Conservation (phyloP, 1,284 basidiomycete genomes). For the Moniliophthora roreri region DNA sequence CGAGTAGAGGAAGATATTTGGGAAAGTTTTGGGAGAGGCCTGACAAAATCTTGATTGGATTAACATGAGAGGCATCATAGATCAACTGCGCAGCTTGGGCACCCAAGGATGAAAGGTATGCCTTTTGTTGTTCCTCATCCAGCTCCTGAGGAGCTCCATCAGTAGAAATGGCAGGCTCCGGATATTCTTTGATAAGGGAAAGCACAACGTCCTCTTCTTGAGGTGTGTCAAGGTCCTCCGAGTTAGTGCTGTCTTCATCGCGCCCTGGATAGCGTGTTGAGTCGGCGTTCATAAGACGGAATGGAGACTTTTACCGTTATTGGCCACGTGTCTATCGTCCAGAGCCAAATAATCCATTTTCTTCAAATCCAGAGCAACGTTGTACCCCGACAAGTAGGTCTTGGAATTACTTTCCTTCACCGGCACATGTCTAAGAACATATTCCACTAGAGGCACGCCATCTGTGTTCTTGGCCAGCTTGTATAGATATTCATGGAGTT, state of each 20-base stretch:
- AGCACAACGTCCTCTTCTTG: constrained; percentile 41
- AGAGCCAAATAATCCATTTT: constrained; percentile 96
- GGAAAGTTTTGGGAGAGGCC: constrained; percentile 88
- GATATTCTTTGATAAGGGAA: constrained; percentile 54
- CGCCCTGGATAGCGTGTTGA: neutral
- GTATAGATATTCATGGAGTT: constrained; percentile 66
- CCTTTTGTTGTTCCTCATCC: constrained; percentile 64
- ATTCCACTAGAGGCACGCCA: constrained; percentile 53
- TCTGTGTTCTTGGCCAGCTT: constrained; percentile 42
- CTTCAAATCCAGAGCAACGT: constrained; percentile 91
- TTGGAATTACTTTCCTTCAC: constrained; percentile 30
- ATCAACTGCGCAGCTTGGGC: constrained; percentile 70
- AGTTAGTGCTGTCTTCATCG: constrained; percentile 20
- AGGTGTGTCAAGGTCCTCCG: constrained; percentile 21
- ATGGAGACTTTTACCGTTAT: constrained; percentile 18
- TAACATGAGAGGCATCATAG: constrained; percentile 51
- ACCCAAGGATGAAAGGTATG: constrained; percentile 49
- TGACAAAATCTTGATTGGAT: constrained; percentile 63
- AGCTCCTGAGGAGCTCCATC: constrained; percentile 52
- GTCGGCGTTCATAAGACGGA: neutral
- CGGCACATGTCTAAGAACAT: constrained; percentile 73
- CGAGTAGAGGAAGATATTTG: constrained; percentile 74
- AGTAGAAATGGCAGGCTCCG: constrained; percentile 42
- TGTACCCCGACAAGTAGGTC: constrained; percentile 79
- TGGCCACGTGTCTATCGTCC: constrained; percentile 67